Base-by-base conservation (phyloP, 257 asterid species). In the Lycium ferocissimum region DNA sequence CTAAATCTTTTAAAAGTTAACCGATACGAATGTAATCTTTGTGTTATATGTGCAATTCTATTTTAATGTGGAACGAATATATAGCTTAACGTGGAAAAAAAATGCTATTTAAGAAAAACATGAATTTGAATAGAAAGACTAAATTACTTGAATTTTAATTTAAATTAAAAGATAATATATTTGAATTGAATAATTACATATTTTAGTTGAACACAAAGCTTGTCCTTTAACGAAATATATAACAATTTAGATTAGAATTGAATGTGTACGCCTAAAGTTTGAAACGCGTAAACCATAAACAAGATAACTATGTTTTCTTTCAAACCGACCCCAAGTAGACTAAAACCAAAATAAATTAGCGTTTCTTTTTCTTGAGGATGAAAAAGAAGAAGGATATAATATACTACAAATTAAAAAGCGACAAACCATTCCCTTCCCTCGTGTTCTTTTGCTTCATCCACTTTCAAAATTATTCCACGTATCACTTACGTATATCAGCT, bases 391-490 rank as follows among this genome's bases (percentile, higher is more conserved):
- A 78, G 14, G 53, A 20, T 22, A 22, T 40, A 40, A 26, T 11
- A 45, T 47, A 75, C 33, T 11, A 75, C 1, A n/a, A 7, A 59
- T 59, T 13, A 57, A 58, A 84, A 84, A 83, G 84, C 58, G 75
- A 81, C 83, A 76, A 57, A 83, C 87, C 89, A 86, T 86, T 81
- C 86, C 66, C 49, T 59, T 73, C 76, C 17, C 80, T 81, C 63
- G 83, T 86, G 82, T 81, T 56, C 79, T 84, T 26, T 82, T 59
- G 72, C 63, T 66, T 40, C 81, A 86, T 78, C 86, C 84, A 87
- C 86, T 84, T 83, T 58, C 80, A 51, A 79, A 43, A 86, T 85
- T 86, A 85, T 78, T 85, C 86, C 90, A 87, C 88, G 90, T 87
- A 70, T 72, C n/a, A n/a, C 14, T 51, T 53, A 80, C 58, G 61